Evolutionary conservation across 192 early-diverging fungal genomes (phyloP).

Genomic region (Linnemannia schmuckeri): DNA sequence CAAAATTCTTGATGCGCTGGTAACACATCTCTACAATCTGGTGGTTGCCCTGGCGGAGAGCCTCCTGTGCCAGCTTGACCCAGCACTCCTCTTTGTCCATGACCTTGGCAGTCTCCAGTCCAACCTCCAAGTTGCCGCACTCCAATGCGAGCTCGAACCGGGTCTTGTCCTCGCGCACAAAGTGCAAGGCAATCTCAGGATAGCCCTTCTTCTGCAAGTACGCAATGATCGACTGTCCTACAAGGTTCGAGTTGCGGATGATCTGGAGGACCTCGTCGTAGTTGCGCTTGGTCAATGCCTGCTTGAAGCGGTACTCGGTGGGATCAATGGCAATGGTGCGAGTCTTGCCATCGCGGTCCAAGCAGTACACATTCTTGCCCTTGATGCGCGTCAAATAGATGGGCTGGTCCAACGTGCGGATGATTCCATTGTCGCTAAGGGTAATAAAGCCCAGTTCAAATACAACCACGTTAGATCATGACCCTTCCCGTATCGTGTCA

Average conservation of each 20-base stretch:
- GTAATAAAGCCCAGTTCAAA: not conserved
- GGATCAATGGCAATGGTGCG: conserved; percentile 92
- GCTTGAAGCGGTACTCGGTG: conserved; percentile 99
- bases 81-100: conserved; percentile 93
- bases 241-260: conserved; percentile 95
- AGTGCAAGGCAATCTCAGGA: conserved; percentile 98
- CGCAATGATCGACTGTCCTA: conserved; percentile 98
- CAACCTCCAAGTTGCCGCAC: conserved; percentile 97
- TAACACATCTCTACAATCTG: conserved; percentile 92
- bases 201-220: conserved; percentile 99
- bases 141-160: conserved; percentile 97
- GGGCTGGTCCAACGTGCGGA: conserved; percentile 96
- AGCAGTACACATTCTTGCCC: conserved; percentile 86
- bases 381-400: conserved; percentile 91
- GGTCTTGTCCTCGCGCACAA: conserved; percentile 97
- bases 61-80: conserved; percentile 90
- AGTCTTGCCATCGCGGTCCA: conserved; percentile 94
- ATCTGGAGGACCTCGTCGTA: conserved; percentile 98
- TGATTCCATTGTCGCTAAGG: conserved; percentile 92
- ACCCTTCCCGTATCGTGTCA: no score
- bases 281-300: conserved; percentile 90
- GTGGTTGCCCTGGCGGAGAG: conserved; percentile 91
- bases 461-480: not conserved
- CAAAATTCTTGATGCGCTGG: conserved; percentile 92
- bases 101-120: conserved; percentile 92